A percentile compares a stretch with the other conserved stretches of the same genome.
Evolutionary conservation across 2,329 filamentous ascomycete genomes (phyloP).

Genomic region (Aspergillus sp.): DNA sequence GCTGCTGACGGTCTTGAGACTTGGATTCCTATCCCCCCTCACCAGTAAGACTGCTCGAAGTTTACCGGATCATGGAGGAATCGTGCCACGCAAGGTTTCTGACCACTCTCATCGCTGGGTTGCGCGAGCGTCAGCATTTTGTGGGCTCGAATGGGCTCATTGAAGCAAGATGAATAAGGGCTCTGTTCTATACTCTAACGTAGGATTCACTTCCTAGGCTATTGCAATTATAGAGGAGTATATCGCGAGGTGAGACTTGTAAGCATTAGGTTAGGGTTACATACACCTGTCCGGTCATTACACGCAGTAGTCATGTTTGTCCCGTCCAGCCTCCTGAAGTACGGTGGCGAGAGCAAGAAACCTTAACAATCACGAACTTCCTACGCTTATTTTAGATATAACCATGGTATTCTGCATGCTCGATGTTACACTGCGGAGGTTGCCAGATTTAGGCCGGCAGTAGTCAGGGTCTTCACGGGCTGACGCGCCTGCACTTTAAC

Average conservation of each 20-base stretch:
- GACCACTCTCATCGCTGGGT: not conserved
- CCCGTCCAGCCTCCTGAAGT: too few relatives aligned
- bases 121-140: not conserved
- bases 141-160: not conserved
- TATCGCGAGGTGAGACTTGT: too few relatives aligned
- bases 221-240: too few relatives aligned
- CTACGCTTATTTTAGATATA: not conserved
- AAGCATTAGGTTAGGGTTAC: too few relatives aligned
- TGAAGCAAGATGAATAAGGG: too few relatives aligned
- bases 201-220: too few relatives aligned
- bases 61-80: not conserved
- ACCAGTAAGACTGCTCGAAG: not conserved
- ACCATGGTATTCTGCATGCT: not conserved
- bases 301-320: too few relatives aligned
- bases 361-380: too few relatives aligned
- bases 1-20: not conserved
- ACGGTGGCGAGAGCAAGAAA: too few relatives aligned
- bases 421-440: not conserved
- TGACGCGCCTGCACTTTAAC: not conserved
- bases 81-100: not conserved
- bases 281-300: too few relatives aligned
- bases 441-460: not conserved
- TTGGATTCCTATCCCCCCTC: not conserved
- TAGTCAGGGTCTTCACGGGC: not conserved
- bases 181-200: too few relatives aligned